These are phyloP conservation scores for Aspergillaceae sp. DNA, from an alignment of 2,329 filamentous ascomycete species.

Conservation along the genomic window DNA sequence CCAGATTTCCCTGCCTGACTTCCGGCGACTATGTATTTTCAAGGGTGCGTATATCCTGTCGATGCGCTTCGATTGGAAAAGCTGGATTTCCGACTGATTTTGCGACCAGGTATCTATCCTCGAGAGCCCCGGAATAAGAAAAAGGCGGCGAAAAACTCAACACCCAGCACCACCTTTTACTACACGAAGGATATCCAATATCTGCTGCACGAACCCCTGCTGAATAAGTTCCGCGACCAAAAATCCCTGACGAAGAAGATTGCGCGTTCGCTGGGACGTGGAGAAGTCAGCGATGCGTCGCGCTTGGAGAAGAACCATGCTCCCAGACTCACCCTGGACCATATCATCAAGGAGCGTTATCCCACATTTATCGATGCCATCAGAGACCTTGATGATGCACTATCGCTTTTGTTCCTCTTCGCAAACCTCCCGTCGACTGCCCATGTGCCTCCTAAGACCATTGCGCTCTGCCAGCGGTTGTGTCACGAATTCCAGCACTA, in stretches of 20 bases:
- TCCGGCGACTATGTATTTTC: constrained; percentile 97
- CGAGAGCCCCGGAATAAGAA: constrained; percentile 94
- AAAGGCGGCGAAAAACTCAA: constrained; percentile 88
- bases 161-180: constrained; percentile 84
- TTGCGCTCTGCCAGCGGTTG: constrained; percentile 85
- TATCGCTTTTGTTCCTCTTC: constrained; percentile 96
- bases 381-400: constrained; percentile 87
- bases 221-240: constrained; percentile 93
- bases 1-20: constrained; percentile 93
- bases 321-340: constrained; percentile 83
- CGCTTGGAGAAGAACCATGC: constrained; percentile 86
- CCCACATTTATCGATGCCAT: constrained; percentile 93
- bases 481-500: constrained; percentile 97
- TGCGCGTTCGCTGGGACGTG: constrained; percentile 77
- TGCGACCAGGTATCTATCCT: constrained; percentile 68
- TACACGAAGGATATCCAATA: constrained; percentile 96
- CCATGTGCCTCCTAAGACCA: constrained; percentile 87
- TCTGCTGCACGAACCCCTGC: constrained; percentile 87
- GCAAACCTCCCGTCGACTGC: constrained; percentile 88
- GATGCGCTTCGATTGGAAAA: neutral
- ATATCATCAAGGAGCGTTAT: constrained; percentile 96
- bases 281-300: constrained; percentile 80
- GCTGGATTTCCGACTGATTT: too few species aligned
- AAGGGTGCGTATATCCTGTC: constrained; percentile 51
- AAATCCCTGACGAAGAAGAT: constrained; percentile 98